Percentiles rank a stretch among this genome's conserved stretches.
These are phyloP conservation scores for Adansonia digitata DNA, from an alignment of 345 rosid genomes.

Conservation along the genomic window DNA sequence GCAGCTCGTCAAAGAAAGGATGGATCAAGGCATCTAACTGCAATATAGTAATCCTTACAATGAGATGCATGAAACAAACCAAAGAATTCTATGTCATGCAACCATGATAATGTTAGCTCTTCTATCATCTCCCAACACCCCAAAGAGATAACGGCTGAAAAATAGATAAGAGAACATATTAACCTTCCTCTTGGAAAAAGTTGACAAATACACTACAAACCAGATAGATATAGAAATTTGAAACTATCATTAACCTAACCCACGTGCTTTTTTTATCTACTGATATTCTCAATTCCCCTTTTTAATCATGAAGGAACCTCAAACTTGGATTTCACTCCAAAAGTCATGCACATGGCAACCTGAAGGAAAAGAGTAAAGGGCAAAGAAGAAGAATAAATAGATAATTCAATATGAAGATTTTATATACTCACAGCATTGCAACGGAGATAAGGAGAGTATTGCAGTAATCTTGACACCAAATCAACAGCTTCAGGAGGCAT, in stretches of 20 bases:
- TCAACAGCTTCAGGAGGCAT: conserved; percentile 99
- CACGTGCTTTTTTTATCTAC: neutral
- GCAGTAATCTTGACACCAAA: conserved; percentile 88
- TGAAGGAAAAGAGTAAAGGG: neutral
- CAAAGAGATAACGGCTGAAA: neutral
- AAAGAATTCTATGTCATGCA: neutral
- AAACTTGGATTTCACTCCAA: neutral
- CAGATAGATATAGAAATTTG: neutral
- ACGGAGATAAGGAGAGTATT: conserved; percentile 88
- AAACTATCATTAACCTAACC: neutral
- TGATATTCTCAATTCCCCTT: neutral
- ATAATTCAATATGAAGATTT: neutral
- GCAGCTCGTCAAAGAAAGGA: conserved; percentile 96
- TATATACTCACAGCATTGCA: conserved; percentile 69
- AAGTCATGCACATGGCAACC: neutral
- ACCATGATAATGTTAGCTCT: neutral
- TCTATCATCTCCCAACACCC: neutral
- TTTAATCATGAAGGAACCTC: neutral
- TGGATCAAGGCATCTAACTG: conserved; percentile 85
- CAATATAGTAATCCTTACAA: conserved; percentile 7
- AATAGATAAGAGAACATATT: neutral
- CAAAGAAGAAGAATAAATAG: no score
- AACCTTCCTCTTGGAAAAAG: neutral
- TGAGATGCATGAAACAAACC: neutral
- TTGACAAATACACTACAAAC: neutral